Evolutionary conservation across 371 early-diverging fungal species (phyloP).

Genomic region (Mucor saturninus): DNA sequence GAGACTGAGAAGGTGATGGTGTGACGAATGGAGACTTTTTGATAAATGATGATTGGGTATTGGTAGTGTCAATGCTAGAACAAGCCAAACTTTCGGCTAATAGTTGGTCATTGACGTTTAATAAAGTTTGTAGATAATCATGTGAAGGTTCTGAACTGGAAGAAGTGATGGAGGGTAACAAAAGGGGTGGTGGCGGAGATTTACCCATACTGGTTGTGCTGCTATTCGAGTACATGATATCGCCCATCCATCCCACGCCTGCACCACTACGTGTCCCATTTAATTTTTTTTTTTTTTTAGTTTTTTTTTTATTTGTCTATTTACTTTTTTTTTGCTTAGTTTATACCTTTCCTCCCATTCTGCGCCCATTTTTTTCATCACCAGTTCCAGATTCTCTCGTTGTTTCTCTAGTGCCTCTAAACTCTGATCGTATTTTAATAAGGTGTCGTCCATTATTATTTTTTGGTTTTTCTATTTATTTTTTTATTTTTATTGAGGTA

Average conservation of each 20-base stretch:
- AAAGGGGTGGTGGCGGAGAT: constrained; percentile 3
- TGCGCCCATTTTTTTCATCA: constrained; percentile 50
- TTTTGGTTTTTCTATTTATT: background rate
- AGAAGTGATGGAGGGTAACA: constrained; percentile 8
- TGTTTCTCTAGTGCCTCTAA: constrained; percentile 46
- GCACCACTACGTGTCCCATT: constrained; percentile 35
- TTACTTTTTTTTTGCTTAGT: background rate
- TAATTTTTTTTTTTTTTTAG: background rate
- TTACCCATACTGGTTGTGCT: constrained; percentile 2
- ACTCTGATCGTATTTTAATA: constrained; percentile 42
- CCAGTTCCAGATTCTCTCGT: constrained; percentile 41
- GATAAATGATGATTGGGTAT: background rate
- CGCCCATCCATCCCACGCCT: constrained; percentile 50
- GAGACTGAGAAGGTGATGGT: constrained; percentile 9
- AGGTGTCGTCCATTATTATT: constrained; percentile 35
- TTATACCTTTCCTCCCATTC: constrained; percentile 56
- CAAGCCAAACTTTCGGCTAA: constrained; percentile 26
- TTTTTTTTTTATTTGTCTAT: background rate
- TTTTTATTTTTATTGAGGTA: background rate
- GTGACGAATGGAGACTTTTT: background rate
- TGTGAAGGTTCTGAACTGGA: constrained; percentile 16
- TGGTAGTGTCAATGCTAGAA: background rate
- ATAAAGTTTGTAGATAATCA: constrained; percentile 25
- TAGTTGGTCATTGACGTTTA: constrained; percentile 28
- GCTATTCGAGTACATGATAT: background rate